Percentiles rank a stretch among this genome's conserved stretches.
phyloP scores from a whole-genome alignment of 2,329 filamentous ascomycete genomes.

The Thyridium curvatum region DNA sequence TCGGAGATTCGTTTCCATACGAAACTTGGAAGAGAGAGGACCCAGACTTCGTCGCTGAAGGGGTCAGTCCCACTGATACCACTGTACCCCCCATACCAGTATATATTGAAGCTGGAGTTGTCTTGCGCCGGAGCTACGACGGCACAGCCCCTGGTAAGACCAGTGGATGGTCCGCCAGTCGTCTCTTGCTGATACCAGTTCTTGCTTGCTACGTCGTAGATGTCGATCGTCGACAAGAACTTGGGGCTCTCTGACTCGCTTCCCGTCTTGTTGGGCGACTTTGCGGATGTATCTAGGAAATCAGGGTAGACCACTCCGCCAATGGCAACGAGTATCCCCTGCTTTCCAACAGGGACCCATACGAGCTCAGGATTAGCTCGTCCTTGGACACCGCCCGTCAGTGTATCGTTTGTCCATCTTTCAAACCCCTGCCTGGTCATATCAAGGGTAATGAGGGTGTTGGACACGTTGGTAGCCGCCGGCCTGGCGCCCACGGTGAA shows the following conservation, averaged over 20 bases:
- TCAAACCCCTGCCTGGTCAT: conserved; percentile 43
- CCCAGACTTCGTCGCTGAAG: conserved; percentile 68
- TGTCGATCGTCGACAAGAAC: conserved; percentile 59
- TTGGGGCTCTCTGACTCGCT: conserved; percentile 56
- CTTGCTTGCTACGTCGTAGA: conserved; percentile 67
- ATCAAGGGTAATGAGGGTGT: conserved; percentile 55
- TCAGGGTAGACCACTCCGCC: conserved; percentile 64
- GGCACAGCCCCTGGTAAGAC: conserved; percentile 63
- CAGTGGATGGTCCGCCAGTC: conserved; percentile 46
- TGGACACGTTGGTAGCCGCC: conserved; percentile 39
- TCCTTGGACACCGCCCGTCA: conserved; percentile 41
- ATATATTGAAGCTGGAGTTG: conserved; percentile 71
- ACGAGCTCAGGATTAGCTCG: conserved; percentile 60
- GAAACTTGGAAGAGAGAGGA: conserved; percentile 73
- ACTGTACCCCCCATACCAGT: conserved; percentile 75
- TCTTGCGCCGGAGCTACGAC: conserved; percentile 68
- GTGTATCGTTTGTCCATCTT: conserved; percentile 50
- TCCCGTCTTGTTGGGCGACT: conserved; percentile 23
- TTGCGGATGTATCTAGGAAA: conserved; percentile 23
- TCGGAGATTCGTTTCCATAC: conserved; percentile 59
- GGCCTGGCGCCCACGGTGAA: conserved; percentile 24
- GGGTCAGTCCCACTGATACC: conserved; percentile 32
- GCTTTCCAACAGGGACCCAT: conserved; percentile 70
- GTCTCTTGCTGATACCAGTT: conserved; percentile 67
- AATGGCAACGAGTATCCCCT: conserved; percentile 72